phyloP scores from a whole-genome alignment of 352 stramenopile genomes.

The Pythium phragmitis region DNA sequence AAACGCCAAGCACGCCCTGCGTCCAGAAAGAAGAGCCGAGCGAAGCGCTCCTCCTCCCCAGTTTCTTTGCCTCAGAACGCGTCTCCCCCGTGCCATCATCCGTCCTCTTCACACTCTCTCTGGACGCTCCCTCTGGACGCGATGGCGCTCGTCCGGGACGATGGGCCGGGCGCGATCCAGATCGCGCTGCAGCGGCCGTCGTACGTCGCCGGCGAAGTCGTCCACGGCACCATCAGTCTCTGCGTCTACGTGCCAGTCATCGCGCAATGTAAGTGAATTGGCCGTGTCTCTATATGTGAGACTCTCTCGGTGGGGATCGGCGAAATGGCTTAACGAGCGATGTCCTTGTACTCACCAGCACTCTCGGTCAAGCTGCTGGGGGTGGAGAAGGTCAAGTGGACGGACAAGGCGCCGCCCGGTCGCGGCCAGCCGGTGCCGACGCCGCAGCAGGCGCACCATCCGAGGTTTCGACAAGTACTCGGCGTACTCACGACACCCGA shows the following conservation, averaged over 20 bases:
- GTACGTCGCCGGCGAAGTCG: constrained; percentile 55
- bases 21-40: constrained; percentile 1
- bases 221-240: constrained; percentile 49
- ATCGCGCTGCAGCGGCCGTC: constrained; percentile 33
- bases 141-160: constrained; percentile 11
- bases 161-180: constrained; percentile 1
- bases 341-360: constrained; percentile 27
- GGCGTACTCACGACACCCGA: constrained; percentile 11
- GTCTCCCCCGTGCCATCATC: neutral
- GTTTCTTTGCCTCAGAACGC: neutral
- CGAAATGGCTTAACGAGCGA: neutral
- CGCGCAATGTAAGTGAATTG: constrained; percentile 40
- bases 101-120: neutral
- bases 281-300: neutral
- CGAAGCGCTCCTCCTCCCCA: too few relatives aligned
- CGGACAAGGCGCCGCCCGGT: constrained; percentile 17
- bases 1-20: constrained; percentile 1
- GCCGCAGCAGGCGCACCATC: constrained; percentile 20
- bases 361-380: constrained; percentile 54
- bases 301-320: neutral
- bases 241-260: constrained; percentile 20
- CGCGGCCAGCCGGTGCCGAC: neutral
- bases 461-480: constrained; percentile 26
- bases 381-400: constrained; percentile 63
- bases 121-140: neutral